Evolutionary conservation across 345 rosid genomes (phyloP), one percentile per base, ranked within the genome.

Genomic region (Boechera stricta): DNA sequence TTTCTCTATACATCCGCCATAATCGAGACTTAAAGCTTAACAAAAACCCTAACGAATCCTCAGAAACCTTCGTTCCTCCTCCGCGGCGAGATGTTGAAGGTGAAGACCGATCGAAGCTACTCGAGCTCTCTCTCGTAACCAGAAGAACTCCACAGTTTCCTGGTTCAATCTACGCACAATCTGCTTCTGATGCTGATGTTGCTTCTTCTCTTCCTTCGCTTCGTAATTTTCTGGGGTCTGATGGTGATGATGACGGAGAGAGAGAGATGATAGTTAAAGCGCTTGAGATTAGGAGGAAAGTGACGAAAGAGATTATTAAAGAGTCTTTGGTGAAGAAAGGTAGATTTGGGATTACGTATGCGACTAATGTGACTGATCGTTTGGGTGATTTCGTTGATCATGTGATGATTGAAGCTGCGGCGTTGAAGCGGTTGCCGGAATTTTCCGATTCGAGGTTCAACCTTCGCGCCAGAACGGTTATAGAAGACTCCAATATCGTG

Each of bases 321-420:
- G 85, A 80, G 75, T 86, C 83, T 24, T 80, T 92, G 89, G 85
- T 89, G 83, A 84, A 73, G 79, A 87, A 83, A 79, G 98, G 96
- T 2, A 88, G 87, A 76, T 92, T 94, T 64, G 98, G 98, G 60
- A 87, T 92, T 16, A 92, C 98, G 0, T 92, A 92, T 72, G 81
- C 90, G 4, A 76, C 88, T n/a, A 92, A 90, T 84, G 81, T 94
- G 77, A 84, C 82, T 7, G 69, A 69, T 36, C 84, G 84, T 70
- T 66, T 91, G 74, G 76, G 83, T 36, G 89, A 80, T 36, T 94
- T 88, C 69, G 77, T 90, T 42, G 98, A 92, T 74, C 76, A 84
- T 70, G 86, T 89, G 45, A 88, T 94, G 97, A 84, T 92, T 35
- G 83, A 92, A 75, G 97, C 97, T 11, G 98, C 97, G 16, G 79